Conservation (phyloP, 192 early-diverging fungal species). For the Coemansia sp. region DNA sequence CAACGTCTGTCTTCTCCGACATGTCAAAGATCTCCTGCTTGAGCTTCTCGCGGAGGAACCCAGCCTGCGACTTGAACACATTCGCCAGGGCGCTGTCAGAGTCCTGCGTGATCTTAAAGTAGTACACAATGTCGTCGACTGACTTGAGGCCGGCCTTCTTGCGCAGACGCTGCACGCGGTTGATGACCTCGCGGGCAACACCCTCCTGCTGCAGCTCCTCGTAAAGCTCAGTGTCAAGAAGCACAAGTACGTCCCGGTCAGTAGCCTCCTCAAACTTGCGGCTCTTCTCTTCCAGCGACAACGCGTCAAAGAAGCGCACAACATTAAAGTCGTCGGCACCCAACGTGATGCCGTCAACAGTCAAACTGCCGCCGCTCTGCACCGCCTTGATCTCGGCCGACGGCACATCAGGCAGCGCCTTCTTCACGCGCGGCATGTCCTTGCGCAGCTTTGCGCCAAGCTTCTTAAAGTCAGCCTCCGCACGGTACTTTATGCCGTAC, state of each 20-base stretch:
- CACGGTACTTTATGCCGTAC: conserved; percentile 91
- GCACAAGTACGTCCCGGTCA: conserved; percentile 80
- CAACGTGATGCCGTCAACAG: conserved; percentile 77
- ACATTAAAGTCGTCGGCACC: conserved; percentile 82
- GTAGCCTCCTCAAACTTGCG: conserved; percentile 73
- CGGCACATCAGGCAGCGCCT: conserved; percentile 72
- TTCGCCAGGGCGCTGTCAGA: conserved; percentile 64
- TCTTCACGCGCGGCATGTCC: conserved; percentile 82
- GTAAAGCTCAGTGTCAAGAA: conserved; percentile 84
- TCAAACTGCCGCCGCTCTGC: conserved; percentile 63
- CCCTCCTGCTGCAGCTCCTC: conserved; percentile 84
- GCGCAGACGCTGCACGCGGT: conserved; percentile 92
- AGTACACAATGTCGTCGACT: conserved; percentile 85
- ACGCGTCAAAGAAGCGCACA: conserved; percentile 79
- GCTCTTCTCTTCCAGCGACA: conserved; percentile 35
- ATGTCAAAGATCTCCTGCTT: conserved; percentile 65
- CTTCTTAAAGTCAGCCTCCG: conserved; percentile 86
- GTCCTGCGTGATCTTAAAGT: conserved; percentile 76
- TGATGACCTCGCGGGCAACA: conserved; percentile 90
- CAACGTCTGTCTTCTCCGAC: conserved; percentile 34
- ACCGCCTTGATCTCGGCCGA: conserved; percentile 82
- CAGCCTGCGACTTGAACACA: conserved; percentile 71
- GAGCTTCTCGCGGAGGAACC: conserved; percentile 67
- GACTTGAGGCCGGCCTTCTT: conserved; percentile 93
- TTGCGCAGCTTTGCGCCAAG: conserved; percentile 89